Evolutionary conservation across 2,329 filamentous ascomycete species (phyloP).

Genomic region (Neofusicoccum kwambonambiense): DNA sequence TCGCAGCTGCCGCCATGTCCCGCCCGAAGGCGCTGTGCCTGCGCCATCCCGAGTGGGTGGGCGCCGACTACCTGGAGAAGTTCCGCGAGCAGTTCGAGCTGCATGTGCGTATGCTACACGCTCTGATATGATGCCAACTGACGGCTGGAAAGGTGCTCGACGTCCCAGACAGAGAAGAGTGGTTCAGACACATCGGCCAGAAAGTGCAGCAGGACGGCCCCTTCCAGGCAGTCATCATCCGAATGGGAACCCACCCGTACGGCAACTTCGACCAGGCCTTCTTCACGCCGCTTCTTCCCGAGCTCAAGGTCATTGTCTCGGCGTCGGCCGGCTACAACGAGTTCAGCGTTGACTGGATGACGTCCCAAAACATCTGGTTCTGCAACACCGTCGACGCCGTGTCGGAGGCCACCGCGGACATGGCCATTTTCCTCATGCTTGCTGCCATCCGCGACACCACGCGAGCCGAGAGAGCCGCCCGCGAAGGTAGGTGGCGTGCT

Average conservation of each 20-base stretch:
- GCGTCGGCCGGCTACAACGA: constrained; percentile 51
- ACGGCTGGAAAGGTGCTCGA: background rate
- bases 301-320: constrained; percentile 48
- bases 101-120: background rate
- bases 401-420: constrained; percentile 53
- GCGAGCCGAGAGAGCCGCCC: constrained; percentile 35
- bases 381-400: constrained; percentile 56
- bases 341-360: constrained; percentile 47
- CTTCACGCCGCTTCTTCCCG: constrained; percentile 40
- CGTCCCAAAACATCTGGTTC: constrained; percentile 48
- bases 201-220: constrained; percentile 32
- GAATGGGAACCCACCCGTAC: constrained; percentile 50
- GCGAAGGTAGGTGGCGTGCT: constrained; percentile 35
- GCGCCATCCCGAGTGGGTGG: background rate
- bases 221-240: constrained; percentile 50
- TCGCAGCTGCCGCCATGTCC: background rate
- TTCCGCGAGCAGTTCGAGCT: background rate
- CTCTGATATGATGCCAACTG: background rate
- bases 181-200: background rate
- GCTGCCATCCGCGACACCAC: constrained; percentile 49
- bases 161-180: background rate
- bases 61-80: background rate
- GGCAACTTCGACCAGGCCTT: constrained; percentile 51
- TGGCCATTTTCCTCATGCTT: constrained; percentile 48
- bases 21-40: background rate